Evolutionary conservation across 2,329 filamentous ascomycete species (phyloP).

Genomic region (Hymenoscyphus occultus): DNA sequence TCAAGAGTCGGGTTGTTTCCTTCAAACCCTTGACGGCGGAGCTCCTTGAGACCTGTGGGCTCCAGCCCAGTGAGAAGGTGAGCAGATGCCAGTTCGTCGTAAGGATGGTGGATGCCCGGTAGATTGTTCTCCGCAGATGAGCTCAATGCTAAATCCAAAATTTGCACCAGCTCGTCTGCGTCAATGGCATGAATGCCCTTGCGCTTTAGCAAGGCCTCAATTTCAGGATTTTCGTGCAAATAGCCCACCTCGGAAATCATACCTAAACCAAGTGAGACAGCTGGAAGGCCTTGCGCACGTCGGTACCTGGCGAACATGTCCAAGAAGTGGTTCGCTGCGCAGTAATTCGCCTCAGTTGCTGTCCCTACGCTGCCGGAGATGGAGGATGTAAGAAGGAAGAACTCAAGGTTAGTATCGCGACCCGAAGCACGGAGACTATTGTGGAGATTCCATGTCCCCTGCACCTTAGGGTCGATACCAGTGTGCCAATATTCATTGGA

Average conservation of each 20-base stretch:
- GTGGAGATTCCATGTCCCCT: conserved; percentile 16
- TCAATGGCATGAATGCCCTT: conserved; percentile 39
- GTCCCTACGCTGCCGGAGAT: conserved; percentile 6
- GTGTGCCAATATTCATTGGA: conserved; percentile 7
- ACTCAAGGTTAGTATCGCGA: conserved; percentile 34
- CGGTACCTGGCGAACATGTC: conserved; percentile 26
- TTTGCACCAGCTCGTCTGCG: conserved; percentile 17
- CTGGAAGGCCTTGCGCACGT: conserved; percentile 9
- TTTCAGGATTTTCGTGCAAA: conserved; percentile 38
- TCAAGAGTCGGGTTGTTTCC: conserved; percentile 11
- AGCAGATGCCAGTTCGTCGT: background rate
- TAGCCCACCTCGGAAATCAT: conserved; percentile 26
- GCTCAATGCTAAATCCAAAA: conserved; percentile 14
- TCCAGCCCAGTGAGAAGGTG: conserved; percentile 15
- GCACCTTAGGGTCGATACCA: conserved; percentile 10
- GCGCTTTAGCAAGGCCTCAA: conserved; percentile 38
- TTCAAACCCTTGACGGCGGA: conserved; percentile 11
- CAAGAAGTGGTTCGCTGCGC: conserved; percentile 37
- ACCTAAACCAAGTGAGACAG: conserved; percentile 18
- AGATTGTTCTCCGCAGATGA: background rate
- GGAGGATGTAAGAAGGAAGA: conserved; percentile 36
- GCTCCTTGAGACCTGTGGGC: conserved; percentile 5
- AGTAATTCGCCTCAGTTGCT: conserved; percentile 28
- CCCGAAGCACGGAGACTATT: conserved; percentile 11
- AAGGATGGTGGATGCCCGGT: background rate